Evolutionary conservation across 208 protist species (phyloP), one percentile per base, ranked within the genome.

Genomic region (Leishmania major): DNA sequence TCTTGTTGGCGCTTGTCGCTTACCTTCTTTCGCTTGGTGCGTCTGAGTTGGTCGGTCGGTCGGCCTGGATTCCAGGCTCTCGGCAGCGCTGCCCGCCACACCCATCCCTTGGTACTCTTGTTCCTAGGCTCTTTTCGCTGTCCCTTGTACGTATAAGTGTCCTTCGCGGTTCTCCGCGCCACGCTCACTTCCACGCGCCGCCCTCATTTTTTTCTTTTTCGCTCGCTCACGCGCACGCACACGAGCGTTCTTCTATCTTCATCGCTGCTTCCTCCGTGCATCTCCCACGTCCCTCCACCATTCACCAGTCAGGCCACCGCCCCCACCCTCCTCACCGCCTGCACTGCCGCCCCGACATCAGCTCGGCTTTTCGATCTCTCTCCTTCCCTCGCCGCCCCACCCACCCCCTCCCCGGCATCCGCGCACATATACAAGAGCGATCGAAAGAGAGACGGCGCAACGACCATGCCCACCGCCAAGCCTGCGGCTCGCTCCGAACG

Each of bases 401-500:
- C 15, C 59, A 13, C 13, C 15, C 8, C 3, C 62, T 10, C 31
- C 31, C 15, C 4, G 62, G 62, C 62, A 69, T 69, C 13, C 13
- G 31, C 31, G 31, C 10, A 40, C 3, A 19, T 22, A 40, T 11
- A 69, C 28, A 40, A 69, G 62, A 13, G 31, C 4, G 31, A 40
- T 17, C 35, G 7, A 22, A 49, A 53, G 40, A 70, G 28, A 57
- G 28, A 53, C 13, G 22, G 10, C 37, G n/a, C 37, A 25, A 35
- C 67, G 49, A 69, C 64, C 15, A 81, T 85, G 76, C 75, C 59
- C n/a, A 57, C 40, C 57, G 49, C 51, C 76, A 80, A 78, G 47
- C 76, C 45, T 59, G 80, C 76, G 4, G 77, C 59, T 15, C 82
- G 40, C 31, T 43, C 82, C 13, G 77, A 86, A 57, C 53, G 64